Evolutionary conservation across 2,329 filamentous ascomycete species (phyloP).

Genomic region (Claviceps maximensis): DNA sequence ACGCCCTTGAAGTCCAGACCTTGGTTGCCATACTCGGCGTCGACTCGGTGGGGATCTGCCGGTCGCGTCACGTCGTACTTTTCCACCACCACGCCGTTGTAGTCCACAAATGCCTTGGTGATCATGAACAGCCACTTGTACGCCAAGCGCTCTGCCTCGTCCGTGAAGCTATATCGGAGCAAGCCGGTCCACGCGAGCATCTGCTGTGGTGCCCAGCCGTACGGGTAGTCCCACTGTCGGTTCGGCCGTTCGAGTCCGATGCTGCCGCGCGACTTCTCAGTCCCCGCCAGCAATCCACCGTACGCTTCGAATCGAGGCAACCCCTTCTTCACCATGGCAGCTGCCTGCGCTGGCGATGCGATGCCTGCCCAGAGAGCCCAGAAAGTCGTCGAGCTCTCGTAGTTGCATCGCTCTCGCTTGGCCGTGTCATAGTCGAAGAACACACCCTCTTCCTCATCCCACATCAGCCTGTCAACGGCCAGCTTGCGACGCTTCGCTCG

Average conservation of each 20-base stretch:
- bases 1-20: constrained; percentile 91
- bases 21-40: constrained; percentile 97
- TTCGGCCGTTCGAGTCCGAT: constrained; percentile 76
- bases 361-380: constrained; percentile 97
- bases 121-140: constrained; percentile 99
- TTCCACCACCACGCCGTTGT: constrained; percentile 95
- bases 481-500: constrained; percentile 73
- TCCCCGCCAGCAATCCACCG: constrained; percentile 80
- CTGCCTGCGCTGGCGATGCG: constrained; percentile 75
- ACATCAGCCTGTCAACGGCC: constrained; percentile 83
- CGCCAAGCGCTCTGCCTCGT: constrained; percentile 76
- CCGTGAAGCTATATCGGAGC: constrained; percentile 79
- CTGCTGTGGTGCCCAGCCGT: constrained; percentile 97
- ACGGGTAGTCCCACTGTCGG: constrained; percentile 96
- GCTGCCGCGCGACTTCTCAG: constrained; percentile 72
- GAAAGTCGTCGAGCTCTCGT: constrained; percentile 88
- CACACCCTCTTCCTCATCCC: constrained; percentile 86
- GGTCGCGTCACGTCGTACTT: constrained; percentile 95
- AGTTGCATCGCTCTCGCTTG: constrained; percentile 65
- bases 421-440: constrained; percentile 95
- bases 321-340: constrained; percentile 63
- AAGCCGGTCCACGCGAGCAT: constrained; percentile 95
- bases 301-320: constrained; percentile 79
- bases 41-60: constrained; percentile 82
- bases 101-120: constrained; percentile 95